Evolutionary conservation across 2,329 filamentous ascomycete species (phyloP), one percentile per base, ranked within the genome.

Genomic region (Ambrosiella beaveri): DNA sequence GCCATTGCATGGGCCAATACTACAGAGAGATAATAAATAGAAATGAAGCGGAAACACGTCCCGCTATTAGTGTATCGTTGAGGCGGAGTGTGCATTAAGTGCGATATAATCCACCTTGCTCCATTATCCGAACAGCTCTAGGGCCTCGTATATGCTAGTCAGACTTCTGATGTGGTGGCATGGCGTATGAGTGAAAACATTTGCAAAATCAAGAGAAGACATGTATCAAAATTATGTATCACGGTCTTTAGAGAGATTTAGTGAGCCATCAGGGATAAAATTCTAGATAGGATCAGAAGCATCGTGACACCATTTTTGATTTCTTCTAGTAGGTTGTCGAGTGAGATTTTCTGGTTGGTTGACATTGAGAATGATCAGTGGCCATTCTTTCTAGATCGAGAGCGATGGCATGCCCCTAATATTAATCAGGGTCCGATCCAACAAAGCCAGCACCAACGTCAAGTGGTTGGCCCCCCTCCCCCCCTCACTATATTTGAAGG

Each of bases 351-450:
- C 11, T 17, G 7, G 13, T 27, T 11, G 11, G n/a, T 17, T 9
- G 7, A 35, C 27, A 38, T 36, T 50, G 17, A 50, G 45, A 27
- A n/a, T 50, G 17, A n/a, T 9, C 8, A 35, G 35, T 50, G 38
- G 44, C 37, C 49, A 17, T 37, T 39, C 47, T 36, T 51, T 51
- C 47, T 19, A 13, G 17, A 51, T 51, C n/a, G 2, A 19, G 47
- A 7, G 47, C 27, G n/a, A 51, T 12, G 27, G 47, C 19, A 12
- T 50, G 45, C 47, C 56, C 56, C 49, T 44, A 52, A 57, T 57
- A 57, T 40, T 44, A 57, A 47, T 44, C 47, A 57, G 56, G 56
- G 56, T 40, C 47, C 45, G 37, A 52, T 52, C 56, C 56, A 57
- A 38, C 51, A 47, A 57, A 57, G 38, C 56, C 39, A 36, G 37